Conservation (phyloP, 129 eudicot species). For the Rutidosis leptorrhynchoides region DNA sequence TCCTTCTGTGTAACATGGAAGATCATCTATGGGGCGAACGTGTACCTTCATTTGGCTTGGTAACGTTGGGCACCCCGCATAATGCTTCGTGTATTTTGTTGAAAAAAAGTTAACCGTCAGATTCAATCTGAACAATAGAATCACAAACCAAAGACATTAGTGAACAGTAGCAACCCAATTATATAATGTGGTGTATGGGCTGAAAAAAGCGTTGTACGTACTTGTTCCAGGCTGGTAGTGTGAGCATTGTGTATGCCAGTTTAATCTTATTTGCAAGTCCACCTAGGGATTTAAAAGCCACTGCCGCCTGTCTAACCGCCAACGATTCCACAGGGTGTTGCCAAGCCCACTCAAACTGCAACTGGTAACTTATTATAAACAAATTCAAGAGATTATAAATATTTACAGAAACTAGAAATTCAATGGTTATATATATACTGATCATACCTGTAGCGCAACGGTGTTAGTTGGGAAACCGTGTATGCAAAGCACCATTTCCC, state of each 20-base stretch:
- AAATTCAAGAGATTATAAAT: neutral
- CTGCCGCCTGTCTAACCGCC: slow-evolving; percentile 69
- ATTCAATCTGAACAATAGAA: slow-evolving; percentile 48
- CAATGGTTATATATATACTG: neutral
- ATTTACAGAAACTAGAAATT: neutral
- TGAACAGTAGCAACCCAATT: neutral
- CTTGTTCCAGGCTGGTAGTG: slow-evolving; percentile 82
- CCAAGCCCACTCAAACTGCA: slow-evolving; percentile 99
- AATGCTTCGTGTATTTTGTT: slow-evolving; percentile 62
- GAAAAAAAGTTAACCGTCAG: slow-evolving; percentile 73
- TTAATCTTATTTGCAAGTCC: slow-evolving; percentile 87
- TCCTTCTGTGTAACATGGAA: slow-evolving; percentile 60
- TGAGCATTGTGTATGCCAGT: slow-evolving; percentile 76
- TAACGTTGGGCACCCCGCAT: slow-evolving; percentile 67
- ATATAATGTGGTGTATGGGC: neutral
- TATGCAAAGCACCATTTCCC: slow-evolving; percentile 95
- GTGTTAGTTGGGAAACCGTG: slow-evolving; percentile 84
- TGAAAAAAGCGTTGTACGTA: slow-evolving; percentile 9
- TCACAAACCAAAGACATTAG: slow-evolving; percentile 19
- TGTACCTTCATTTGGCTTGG: slow-evolving; percentile 74
- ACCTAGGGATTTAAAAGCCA: slow-evolving; percentile 57
- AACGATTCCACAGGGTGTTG: slow-evolving; percentile 87
- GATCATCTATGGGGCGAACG: slow-evolving; percentile 70
- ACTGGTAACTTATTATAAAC: slow-evolving; percentile 23
- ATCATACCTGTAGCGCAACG: slow-evolving; percentile 76